Base-by-base conservation (phyloP, 306 rosid species). In the Malus asiatica region DNA sequence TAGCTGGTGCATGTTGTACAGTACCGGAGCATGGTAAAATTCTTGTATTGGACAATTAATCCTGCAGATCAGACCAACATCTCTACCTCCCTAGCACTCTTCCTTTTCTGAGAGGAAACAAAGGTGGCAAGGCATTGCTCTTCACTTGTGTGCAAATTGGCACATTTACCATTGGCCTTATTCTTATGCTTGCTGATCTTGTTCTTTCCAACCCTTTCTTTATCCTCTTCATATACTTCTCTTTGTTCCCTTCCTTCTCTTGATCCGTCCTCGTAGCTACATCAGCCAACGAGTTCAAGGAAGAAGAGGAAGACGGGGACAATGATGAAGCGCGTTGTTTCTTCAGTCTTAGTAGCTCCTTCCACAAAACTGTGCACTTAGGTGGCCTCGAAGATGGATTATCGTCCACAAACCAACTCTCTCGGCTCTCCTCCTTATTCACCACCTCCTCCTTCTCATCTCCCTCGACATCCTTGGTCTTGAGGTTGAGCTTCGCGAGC, bases 321-420 rank as follows among this genome's bases (percentile, higher is more conserved):
- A 88, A 76, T 20, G 97, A 79, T 11, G 97, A 90, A 68, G 97
- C 86, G 2, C 97, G 92, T 75, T 96, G 98, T 89, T 96, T 96
- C 96, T 86, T 96, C 90, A 96, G 89, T 87, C 94, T 90, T 48
- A 96, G 74, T 25, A 96, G 88, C 84, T 96, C 99, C 82, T 96
- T 96, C 99, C 99, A 96, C 30, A 96, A 76, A 76, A 96, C 96
- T 32, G 99, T 93, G 82, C 99, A 96, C 83, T 90, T 96, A 4
- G 99, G 98, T 59, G 99, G 99, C 76, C 99, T 90, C 4, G 99
- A 97, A 82, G 99, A 96, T 1, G 99, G 99, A 73, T 96, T 97
- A 66, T 96, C 99, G 81, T 96, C 99, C 23, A 90, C 90, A 84
- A 93, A 93, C 98, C 99, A 96, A 65, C 80, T 90, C 38, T 81